Conservation (phyloP, 352 stramenopile species). For the Globisporangium okanoganense region DNA sequence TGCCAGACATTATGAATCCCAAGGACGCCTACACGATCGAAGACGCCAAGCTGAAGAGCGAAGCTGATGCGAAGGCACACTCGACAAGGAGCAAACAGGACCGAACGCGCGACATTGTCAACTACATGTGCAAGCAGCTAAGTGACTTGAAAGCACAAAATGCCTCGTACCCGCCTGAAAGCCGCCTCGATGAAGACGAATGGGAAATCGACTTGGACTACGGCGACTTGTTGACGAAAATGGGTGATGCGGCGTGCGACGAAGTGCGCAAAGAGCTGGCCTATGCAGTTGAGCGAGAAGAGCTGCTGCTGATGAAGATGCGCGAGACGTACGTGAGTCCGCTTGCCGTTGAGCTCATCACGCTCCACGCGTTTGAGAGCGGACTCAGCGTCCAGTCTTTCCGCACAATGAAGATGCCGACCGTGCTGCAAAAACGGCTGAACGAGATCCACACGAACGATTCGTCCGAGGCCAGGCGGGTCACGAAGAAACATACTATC, state of each 20-base stretch:
- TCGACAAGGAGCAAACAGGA: constrained; percentile 80
- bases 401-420: constrained; percentile 74
- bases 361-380: constrained; percentile 62
- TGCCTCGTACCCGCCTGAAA: constrained; percentile 44
- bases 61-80: constrained; percentile 71
- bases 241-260: constrained; percentile 79
- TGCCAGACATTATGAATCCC: constrained; percentile 67
- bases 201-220: constrained; percentile 90
- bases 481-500: constrained; percentile 14
- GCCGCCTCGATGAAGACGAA: constrained; percentile 60
- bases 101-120: constrained; percentile 81
- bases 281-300: constrained; percentile 72
- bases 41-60: constrained; percentile 88
- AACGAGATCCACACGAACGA: constrained; percentile 60
- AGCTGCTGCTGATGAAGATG: constrained; percentile 86
- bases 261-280: constrained; percentile 86
- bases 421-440: constrained; percentile 56
- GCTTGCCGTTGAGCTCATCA: constrained; percentile 74
- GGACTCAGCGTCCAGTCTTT: constrained; percentile 71
- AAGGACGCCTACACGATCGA: constrained; percentile 89
- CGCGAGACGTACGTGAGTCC: constrained; percentile 67
- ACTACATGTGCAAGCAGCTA: constrained; percentile 80
- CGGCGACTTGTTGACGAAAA: constrained; percentile 51
- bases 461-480: constrained; percentile 10
- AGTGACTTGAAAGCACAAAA: constrained; percentile 58